Conservation (phyloP, 768 basidiomycete genomes). For the Nidularia sp. region DNA sequence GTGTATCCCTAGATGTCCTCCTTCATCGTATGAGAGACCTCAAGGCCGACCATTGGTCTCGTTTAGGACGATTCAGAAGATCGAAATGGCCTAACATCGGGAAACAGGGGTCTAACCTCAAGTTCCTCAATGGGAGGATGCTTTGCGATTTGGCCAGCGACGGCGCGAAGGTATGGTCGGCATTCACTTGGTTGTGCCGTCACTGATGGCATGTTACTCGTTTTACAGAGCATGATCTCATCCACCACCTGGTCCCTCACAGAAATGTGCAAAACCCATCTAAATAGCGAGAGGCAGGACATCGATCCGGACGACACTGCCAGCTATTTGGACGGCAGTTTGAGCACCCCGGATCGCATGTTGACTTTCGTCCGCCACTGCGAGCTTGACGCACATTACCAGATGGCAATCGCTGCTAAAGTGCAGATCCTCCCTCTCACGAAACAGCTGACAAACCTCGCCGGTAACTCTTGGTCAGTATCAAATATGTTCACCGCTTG, state of each 20-base stretch:
- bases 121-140: constrained; percentile 79
- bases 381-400: constrained; percentile 93
- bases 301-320: constrained; percentile 96
- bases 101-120: constrained; percentile 78
- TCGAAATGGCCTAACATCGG: constrained; percentile 80
- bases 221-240: constrained; percentile 81
- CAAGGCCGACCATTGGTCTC: constrained; percentile 91
- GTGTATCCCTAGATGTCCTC: constrained; percentile 85
- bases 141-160: constrained; percentile 93
- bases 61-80: constrained; percentile 85
- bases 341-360: constrained; percentile 71
- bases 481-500: background rate
- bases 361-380: constrained; percentile 90
- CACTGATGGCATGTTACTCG: background rate
- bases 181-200: background rate
- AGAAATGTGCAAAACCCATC: constrained; percentile 92
- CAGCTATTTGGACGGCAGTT: constrained; percentile 80
- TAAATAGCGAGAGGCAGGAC: constrained; percentile 84
- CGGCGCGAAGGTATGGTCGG: constrained; percentile 72
- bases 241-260: constrained; percentile 98
- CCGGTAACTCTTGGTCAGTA: constrained; percentile 92
- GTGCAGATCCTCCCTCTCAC: constrained; percentile 94
- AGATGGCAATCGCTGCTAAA: constrained; percentile 94
- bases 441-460: constrained; percentile 89
- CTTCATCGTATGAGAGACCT: constrained; percentile 88